phyloP scores from a whole-genome alignment of 768 basidiomycete genomes.

The Mycena epipterygia region DNA sequence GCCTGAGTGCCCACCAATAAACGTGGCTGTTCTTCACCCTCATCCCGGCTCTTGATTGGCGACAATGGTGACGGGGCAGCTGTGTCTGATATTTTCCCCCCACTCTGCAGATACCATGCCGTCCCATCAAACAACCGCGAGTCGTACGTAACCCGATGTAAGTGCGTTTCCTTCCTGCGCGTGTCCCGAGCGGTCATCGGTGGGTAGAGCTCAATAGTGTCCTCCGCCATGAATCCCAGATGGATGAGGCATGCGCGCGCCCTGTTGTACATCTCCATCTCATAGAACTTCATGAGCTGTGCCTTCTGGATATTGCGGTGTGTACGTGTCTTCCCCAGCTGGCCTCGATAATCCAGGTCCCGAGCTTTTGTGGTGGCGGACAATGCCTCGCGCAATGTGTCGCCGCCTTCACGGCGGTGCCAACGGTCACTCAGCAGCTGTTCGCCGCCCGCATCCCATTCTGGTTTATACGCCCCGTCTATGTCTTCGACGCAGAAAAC shows the following conservation, averaged over 20 bases:
- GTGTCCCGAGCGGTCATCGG: constrained; percentile 7
- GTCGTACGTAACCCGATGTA: constrained; percentile 16
- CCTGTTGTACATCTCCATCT: constrained; percentile 13
- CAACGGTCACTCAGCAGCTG: not conserved
- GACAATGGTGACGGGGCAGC: not conserved
- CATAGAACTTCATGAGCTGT: not conserved
- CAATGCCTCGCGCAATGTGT: not conserved
- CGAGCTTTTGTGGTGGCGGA: constrained; percentile 5
- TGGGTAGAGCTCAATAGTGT: not conserved
- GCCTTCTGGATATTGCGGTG: constrained; percentile 20
- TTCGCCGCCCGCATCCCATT: not conserved
- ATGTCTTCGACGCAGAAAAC: not conserved
- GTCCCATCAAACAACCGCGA: constrained; percentile 25
- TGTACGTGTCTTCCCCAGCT: not conserved
- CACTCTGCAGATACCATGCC: constrained; percentile 27
- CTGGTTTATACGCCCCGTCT: not conserved
- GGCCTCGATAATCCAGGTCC: constrained; percentile 15
- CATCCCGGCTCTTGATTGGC: not conserved
- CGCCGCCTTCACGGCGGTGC: not conserved
- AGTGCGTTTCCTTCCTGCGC: constrained; percentile 18
- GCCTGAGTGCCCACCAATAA: constrained; percentile 20
- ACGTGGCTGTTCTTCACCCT: not conserved
- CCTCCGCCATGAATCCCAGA: not conserved
- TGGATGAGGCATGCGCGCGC: not conserved
- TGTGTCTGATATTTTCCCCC: not conserved